Percentiles rank a stretch among this genome's conserved stretches.
Conservation (phyloP, 805 yeast genomes). For the Kluyveromyces aestuarii region DNA sequence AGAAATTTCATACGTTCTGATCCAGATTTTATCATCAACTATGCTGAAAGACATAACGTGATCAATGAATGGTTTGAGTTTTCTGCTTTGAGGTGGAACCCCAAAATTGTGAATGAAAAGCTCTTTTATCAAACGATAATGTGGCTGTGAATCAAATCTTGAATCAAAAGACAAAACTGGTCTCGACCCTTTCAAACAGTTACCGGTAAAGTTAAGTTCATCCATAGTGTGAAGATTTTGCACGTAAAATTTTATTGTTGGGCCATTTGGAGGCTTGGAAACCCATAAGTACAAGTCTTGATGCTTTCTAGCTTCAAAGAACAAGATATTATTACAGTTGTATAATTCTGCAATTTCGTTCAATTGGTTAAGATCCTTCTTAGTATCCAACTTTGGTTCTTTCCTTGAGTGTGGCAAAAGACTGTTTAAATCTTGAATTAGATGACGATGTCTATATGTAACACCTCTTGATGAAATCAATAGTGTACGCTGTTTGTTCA, state of each 20-base stretch:
- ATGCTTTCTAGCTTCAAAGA: slow-evolving; percentile 94
- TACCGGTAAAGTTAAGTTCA: slow-evolving; percentile 93
- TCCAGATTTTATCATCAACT: slow-evolving; percentile 92
- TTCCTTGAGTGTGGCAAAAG: slow-evolving; percentile 91
- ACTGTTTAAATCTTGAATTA: slow-evolving; percentile 68
- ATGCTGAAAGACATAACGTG: slow-evolving; percentile 90
- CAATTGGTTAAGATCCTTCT: slow-evolving; percentile 76
- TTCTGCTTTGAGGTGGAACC: slow-evolving; percentile 90
- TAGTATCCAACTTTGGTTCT: slow-evolving; percentile 92
- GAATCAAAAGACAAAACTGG: slow-evolving; percentile 86
- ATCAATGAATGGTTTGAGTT: slow-evolving; percentile 88
- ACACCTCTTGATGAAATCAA: slow-evolving; percentile 92
- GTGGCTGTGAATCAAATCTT: slow-evolving; percentile 61
- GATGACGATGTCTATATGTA: slow-evolving; percentile 90
- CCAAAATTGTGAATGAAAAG: slow-evolving; percentile 78
- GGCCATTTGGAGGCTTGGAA: slow-evolving; percentile 96
- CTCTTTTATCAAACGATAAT: slow-evolving; percentile 71
- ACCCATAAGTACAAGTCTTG: slow-evolving; percentile 92
- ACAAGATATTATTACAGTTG: slow-evolving; percentile 91
- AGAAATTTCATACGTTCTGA: slow-evolving; percentile 85
- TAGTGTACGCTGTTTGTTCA: slow-evolving; percentile 81
- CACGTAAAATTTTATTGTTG: slow-evolving; percentile 85
- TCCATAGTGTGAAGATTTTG: slow-evolving; percentile 95
- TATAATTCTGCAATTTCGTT: slow-evolving; percentile 95
- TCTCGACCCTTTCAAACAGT: slow-evolving; percentile 90